phyloP scores from a whole-genome alignment of 345 rosid species.

The Dovyalis caffra region DNA sequence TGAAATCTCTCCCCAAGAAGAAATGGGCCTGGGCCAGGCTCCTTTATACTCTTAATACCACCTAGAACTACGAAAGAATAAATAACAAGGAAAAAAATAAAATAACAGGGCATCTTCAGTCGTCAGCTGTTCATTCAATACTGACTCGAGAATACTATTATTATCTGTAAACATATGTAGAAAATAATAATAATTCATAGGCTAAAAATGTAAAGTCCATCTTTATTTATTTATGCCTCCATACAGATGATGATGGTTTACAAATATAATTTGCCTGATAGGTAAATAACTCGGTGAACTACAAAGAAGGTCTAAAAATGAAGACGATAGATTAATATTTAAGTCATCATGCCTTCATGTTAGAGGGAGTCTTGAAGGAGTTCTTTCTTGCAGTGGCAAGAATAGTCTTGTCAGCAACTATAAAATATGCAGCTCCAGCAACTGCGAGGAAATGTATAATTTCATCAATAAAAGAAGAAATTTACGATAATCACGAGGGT shows the following conservation, averaged over 20 bases:
- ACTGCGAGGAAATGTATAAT: conserved; percentile 31
- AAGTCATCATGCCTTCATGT: not conserved
- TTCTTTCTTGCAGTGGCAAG: conserved; percentile 74
- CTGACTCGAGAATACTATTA: too few relatives aligned
- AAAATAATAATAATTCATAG: not conserved
- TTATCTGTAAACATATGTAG: too few relatives aligned
- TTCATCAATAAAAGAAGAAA: conserved; percentile 5
- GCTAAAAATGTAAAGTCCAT: not conserved
- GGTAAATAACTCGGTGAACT: not conserved
- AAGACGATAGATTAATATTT: not conserved
- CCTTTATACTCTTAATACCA: too few relatives aligned
- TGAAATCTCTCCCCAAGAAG: not conserved
- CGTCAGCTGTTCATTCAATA: too few relatives aligned
- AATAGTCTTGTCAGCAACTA: conserved; percentile 93
- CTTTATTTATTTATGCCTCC: conserved; percentile 23
- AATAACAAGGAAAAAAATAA: too few relatives aligned
- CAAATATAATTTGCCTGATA: not conserved
- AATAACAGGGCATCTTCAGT: too few relatives aligned
- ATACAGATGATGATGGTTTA: not conserved
- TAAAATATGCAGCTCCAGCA: conserved; percentile 89
- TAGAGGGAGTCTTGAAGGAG: conserved; percentile 44
- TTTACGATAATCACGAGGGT: not conserved
- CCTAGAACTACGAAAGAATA: too few relatives aligned
- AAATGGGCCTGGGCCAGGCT: too few relatives aligned
- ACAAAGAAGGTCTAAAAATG: not conserved